Base-by-base conservation (phyloP, 2,329 filamentous ascomycete genomes). In the Monilinia fructigena region DNA sequence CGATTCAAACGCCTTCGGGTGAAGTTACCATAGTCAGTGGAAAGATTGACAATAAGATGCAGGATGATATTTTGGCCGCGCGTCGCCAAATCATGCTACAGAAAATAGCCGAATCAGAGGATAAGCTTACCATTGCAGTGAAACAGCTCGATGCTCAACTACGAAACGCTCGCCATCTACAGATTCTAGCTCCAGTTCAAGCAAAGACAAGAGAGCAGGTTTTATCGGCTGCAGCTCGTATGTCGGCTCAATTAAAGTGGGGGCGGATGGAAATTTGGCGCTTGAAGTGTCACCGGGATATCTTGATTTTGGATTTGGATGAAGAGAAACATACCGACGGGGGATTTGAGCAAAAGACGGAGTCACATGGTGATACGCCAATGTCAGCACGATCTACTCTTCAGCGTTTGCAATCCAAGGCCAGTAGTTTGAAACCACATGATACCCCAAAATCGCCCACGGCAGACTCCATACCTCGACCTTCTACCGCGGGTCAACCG, bases 211-310 rank as follows among this genome's bases (percentile, higher is more conserved):
- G 95, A 68, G 94, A 98, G 68, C 86, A 92, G 67, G 85, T 98
- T 65, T 83, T 97, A n/a, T 83, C 90, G 70, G 90, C 92, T 23
- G 94, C 95, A 26, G 92, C 89, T 7, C 87, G 90, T 10, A 89
- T 96, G 79, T 88, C 93, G 66, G 92, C 92, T 4, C 93, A 94
- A 76, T 80, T 99, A 68, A 96, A 95, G 76, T 97, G 94, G 94
- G 88, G 89, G n/a, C 85, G 94, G 68, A 89, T 96, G 76, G 92
- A 97, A 71, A 95, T 97, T 26, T 97, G 93, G 92, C 90, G 89
- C 64, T 85, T 94, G 73, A 94, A 87, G 74, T 97, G 93, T 71
- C 93, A 99, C 77, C 88, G 89, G 53, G 94, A 97, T 73, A 93
- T 98, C 68, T 80, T 99, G 26, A 82, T 87, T 6, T 84, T 93